Percentiles rank a stretch among this genome's conserved stretches.
Evolutionary conservation across 768 basidiomycete genomes (phyloP).

Genomic region (Suillus americanus): DNA sequence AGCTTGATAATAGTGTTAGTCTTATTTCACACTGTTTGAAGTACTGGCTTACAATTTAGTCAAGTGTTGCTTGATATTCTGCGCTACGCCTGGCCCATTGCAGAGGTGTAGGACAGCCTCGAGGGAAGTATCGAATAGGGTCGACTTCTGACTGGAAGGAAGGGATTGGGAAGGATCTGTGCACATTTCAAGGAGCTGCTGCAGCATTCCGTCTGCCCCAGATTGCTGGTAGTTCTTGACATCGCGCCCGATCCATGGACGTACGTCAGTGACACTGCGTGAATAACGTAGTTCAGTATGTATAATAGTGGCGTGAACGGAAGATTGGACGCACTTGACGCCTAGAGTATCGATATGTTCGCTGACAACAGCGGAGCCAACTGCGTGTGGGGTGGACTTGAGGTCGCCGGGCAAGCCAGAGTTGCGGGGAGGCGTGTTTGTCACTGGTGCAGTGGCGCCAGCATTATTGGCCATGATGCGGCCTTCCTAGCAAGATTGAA

Average conservation of each 20-base stretch:
- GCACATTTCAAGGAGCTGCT: not conserved
- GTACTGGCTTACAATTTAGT: not conserved
- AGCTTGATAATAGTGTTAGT: not conserved
- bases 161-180: not conserved
- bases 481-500: not conserved
- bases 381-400: slow-evolving; percentile 2
- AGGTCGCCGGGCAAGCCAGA: not conserved
- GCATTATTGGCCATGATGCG: not conserved
- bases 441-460: not conserved
- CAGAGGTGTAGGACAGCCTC: slow-evolving; percentile 1
- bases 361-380: not conserved
- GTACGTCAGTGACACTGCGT: not conserved
- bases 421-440: not conserved
- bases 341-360: not conserved
- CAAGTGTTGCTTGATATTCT: not conserved
- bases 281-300: not conserved
- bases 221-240: not conserved
- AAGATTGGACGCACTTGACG: not conserved
- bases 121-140: not conserved
- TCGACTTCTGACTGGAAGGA: not conserved
- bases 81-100: not conserved
- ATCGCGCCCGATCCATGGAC: not conserved
- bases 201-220: not conserved
- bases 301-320: not conserved
- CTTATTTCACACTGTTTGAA: not conserved